Conservation (phyloP, 768 basidiomycete genomes). For the Roridomyces roridus region DNA sequence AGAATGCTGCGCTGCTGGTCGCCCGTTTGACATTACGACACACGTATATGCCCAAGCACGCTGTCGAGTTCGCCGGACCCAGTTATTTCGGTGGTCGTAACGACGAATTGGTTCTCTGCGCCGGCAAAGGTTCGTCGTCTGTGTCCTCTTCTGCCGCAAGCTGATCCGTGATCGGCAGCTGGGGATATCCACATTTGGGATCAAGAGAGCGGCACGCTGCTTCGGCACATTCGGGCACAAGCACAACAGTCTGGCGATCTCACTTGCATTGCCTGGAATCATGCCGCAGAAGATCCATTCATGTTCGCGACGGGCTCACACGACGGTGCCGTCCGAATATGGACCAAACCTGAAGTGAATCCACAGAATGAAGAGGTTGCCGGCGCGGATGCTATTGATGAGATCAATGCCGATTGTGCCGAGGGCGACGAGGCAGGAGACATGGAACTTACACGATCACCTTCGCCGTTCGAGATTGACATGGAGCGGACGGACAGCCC, state of each 20-base stretch:
- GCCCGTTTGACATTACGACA: slow-evolving; percentile 55
- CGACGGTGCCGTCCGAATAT: slow-evolving; percentile 77
- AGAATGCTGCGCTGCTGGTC: slow-evolving; percentile 37
- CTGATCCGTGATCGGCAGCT: slow-evolving; percentile 43
- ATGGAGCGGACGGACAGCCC: slow-evolving; percentile 26
- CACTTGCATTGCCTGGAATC: slow-evolving; percentile 85
- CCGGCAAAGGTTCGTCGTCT: slow-evolving; percentile 64
- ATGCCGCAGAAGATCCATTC: slow-evolving; percentile 64
- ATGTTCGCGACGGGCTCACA: slow-evolving; percentile 83
- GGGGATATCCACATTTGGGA: slow-evolving; percentile 91
- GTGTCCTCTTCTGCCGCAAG: not conserved
- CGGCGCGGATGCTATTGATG: slow-evolving; percentile 25
- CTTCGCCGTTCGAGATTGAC: slow-evolving; percentile 24
- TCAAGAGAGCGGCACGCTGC: slow-evolving; percentile 72
- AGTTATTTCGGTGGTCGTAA: slow-evolving; percentile 85
- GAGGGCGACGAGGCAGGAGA: not conserved
- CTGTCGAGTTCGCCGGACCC: slow-evolving; percentile 78
- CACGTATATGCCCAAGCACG: slow-evolving; percentile 73
- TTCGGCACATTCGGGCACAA: slow-evolving; percentile 74
- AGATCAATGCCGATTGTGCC: slow-evolving; percentile 13
- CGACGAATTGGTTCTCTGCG: slow-evolving; percentile 80
- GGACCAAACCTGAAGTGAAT: slow-evolving; percentile 52
- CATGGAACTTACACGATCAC: slow-evolving; percentile 5
- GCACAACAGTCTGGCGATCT: slow-evolving; percentile 65
- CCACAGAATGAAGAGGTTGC: not conserved